These are phyloP conservation scores for Phialophora tarda DNA, from an alignment of 2,329 filamentous ascomycete species.

Conservation along the genomic window DNA sequence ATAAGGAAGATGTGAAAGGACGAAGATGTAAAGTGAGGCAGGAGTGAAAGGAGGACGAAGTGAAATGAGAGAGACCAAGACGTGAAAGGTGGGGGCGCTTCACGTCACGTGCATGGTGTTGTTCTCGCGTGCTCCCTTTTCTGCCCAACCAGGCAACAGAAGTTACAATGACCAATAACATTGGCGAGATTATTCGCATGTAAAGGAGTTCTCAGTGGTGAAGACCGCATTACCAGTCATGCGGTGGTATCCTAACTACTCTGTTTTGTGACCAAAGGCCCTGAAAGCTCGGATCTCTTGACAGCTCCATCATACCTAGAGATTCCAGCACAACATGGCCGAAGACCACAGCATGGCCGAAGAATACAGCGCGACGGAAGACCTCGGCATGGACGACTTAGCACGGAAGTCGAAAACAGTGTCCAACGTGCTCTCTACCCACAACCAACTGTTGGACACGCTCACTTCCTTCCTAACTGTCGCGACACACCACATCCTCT, in stretches of 20 bases:
- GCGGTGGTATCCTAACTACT: background rate
- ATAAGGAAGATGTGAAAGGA: too few species aligned
- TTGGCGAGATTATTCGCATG: background rate
- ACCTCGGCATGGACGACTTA: slow-evolving; percentile 24
- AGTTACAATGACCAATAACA: background rate
- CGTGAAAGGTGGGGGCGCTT: too few species aligned
- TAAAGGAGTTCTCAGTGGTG: background rate
- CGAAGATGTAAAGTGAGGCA: too few species aligned
- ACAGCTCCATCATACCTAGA: background rate
- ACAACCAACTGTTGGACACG: slow-evolving; percentile 53
- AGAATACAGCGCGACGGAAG: background rate
- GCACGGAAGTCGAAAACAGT: slow-evolving; percentile 40
- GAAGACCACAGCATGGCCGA: background rate
- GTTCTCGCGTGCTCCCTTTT: background rate
- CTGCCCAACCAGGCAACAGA: background rate
- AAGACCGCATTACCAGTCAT: background rate
- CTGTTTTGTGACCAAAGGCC: background rate
- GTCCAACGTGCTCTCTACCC: slow-evolving; percentile 49
- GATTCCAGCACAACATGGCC: background rate
- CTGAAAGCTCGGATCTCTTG: background rate
- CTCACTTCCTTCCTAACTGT: slow-evolving; percentile 83
- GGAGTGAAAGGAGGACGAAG: background rate
- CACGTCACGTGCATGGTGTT: background rate
- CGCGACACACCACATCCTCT: slow-evolving; percentile 83
- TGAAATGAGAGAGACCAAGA: too few species aligned